These are phyloP conservation scores for Letharia columbiana DNA, from an alignment of 495 filamentous ascomycete genomes.

Conservation along the genomic window DNA sequence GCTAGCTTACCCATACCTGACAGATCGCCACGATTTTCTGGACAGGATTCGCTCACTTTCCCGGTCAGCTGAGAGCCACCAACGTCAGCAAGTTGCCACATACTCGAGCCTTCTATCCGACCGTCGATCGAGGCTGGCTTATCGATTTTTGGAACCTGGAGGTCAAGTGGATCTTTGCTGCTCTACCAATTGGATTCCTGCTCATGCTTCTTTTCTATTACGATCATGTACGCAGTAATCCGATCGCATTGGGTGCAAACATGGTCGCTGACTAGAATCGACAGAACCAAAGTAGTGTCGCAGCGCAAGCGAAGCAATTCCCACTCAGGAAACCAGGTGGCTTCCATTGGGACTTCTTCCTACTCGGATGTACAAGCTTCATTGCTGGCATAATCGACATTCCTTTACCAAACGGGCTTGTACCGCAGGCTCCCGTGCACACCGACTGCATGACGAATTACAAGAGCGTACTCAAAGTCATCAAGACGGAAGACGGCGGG, in stretches of 20 bases:
- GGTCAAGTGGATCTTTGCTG: constrained; percentile 37
- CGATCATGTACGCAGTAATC: constrained; percentile 31
- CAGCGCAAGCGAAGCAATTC: constrained; percentile 39
- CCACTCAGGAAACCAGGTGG: constrained; percentile 39
- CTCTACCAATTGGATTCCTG: constrained; percentile 37
- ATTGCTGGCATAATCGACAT: constrained; percentile 37
- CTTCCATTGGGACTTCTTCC: constrained; percentile 43
- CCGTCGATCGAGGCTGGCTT: constrained; percentile 34
- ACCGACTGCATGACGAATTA: constrained; percentile 30
- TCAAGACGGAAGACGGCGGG: constrained; percentile 26
- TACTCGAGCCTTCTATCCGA: constrained; percentile 37
- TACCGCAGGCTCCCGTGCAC: constrained; percentile 36
- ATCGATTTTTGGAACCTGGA: constrained; percentile 38
- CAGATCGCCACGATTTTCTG: constrained; percentile 32
- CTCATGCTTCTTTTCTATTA: constrained; percentile 41
- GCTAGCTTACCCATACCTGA: background rate
- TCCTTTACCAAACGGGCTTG: constrained; percentile 39
- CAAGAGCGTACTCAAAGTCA: constrained; percentile 24
- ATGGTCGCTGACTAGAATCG: background rate
- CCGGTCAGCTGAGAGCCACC: constrained; percentile 13
- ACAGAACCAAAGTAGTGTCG: constrained; percentile 31
- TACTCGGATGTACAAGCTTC: constrained; percentile 37
- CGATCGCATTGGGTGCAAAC: background rate
- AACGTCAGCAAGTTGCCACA: constrained; percentile 30
- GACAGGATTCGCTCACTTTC: constrained; percentile 23